These are phyloP conservation scores for Setaria viridis DNA, from an alignment of 202 grass and related monocot species.

Conservation along the genomic window DNA sequence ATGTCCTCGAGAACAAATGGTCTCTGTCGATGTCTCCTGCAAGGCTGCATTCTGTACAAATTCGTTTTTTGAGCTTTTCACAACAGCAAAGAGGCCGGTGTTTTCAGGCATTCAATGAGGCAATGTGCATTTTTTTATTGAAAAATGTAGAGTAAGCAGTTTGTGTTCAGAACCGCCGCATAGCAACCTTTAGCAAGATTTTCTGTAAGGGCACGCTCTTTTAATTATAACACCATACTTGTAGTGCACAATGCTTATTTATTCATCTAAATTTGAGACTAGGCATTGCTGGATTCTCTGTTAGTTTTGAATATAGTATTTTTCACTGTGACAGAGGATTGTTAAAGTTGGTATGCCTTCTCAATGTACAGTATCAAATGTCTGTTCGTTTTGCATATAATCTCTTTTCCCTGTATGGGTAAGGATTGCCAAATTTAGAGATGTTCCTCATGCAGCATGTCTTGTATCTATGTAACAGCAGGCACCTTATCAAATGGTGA, in stretches of 20 bases:
- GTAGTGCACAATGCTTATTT: slow-evolving; percentile 12
- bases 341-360: background rate
- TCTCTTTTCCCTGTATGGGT: background rate
- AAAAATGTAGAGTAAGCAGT: slow-evolving; percentile 2
- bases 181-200: slow-evolving; percentile 5
- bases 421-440: background rate
- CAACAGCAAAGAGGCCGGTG: background rate
- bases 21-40: background rate
- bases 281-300: background rate
- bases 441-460: slow-evolving; percentile 35
- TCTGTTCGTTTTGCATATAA: background rate
- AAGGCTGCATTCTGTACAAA: background rate
- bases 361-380: background rate
- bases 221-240: background rate
- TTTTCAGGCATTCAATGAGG: background rate
- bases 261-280: slow-evolving; percentile 24
- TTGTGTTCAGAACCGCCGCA: background rate
- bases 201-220: background rate
- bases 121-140: background rate
- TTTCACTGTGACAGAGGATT: background rate
- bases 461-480: slow-evolving; percentile 47
- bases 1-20: background rate
- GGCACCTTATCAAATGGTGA: slow-evolving; percentile 63
- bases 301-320: slow-evolving; percentile 10
- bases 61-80: slow-evolving; percentile 15